Evolutionary conservation across 352 stramenopile genomes (phyloP), one percentile per base, ranked within the genome.

Genomic region (Phytophthora pisi): DNA sequence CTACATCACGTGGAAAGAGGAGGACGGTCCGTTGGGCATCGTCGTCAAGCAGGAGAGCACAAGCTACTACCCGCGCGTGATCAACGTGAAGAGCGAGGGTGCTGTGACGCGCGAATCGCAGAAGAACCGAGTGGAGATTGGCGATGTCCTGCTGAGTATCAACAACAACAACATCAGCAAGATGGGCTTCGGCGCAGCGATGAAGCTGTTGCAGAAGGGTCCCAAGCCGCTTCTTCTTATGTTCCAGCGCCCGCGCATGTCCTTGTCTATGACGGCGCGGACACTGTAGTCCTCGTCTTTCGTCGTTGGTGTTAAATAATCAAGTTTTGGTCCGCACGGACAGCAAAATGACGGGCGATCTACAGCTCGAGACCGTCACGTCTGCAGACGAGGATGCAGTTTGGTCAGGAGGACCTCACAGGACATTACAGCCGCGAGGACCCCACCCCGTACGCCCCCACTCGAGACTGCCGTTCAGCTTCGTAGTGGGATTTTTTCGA

Each of bases 131-230:
- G 86, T 96, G 26, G 82, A 92, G 64, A 84, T 92, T 18, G 88
- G 88, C 28, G 88, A 96, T 46, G 72, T 93, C 36, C 52, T 96
- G 34, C 73, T 96, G 18, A 93, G 86, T 64, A 95, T 96, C 61
- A 96, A 96, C 75, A 93, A 96, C 78, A 93, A 96, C 75, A 94
- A 96, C 72, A 96, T 96, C 65, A 93, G 84, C 73, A 93, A 93
- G 62, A 96, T 96, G 85, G 88, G 88, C 46, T 96, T 96, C 63
- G 86, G 85, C 8, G 61, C 88, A 23, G 86, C 88, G 15, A 96
- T 96, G 88, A 88, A 90, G 52, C 60, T 96, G 62, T 68, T 96
- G 34, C 87, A 96, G 67, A 93, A 92, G 58, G 86, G 88, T 16
- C 88, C 88, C 0, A 96, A 96, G 74, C 88, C 88, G 51, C 71